phyloP scores from a whole-genome alignment of 2,329 filamentous ascomycete species.

The Dryadomyces quercus-mongolicae region DNA sequence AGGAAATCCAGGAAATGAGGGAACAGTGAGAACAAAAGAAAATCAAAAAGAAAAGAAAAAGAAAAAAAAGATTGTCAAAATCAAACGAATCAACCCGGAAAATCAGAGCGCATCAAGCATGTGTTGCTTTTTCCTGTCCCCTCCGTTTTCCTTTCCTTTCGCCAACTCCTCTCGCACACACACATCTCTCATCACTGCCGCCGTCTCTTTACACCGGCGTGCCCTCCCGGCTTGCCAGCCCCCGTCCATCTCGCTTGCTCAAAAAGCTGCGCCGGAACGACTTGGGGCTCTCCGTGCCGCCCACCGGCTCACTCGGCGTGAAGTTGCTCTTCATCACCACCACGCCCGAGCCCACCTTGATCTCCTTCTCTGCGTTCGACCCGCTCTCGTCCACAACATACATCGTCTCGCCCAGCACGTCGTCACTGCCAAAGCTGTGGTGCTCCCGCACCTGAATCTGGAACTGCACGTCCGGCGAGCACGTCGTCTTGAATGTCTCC shows the following conservation, averaged over 20 bases:
- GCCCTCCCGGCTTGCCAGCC: conserved; percentile 29
- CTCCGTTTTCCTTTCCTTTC: not conserved
- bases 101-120: not conserved
- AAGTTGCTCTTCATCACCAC: conserved; percentile 69
- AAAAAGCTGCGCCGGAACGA: conserved; percentile 41
- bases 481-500: conserved; percentile 67
- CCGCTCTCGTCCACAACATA: conserved; percentile 84
- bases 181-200: not conserved
- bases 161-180: not conserved
- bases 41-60: no score
- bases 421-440: conserved; percentile 71
- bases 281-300: conserved; percentile 32
- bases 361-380: conserved; percentile 54
- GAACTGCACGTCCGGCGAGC: conserved; percentile 75
- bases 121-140: not conserved
- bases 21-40: no score
- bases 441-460: conserved; percentile 78
- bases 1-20: not conserved
- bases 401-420: conserved; percentile 70
- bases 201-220: conserved; percentile 17
- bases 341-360: conserved; percentile 60
- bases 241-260: conserved; percentile 34
- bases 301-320: conserved; percentile 22
- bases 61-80: no score
- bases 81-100: no score